Conservation (phyloP, 140 eudicot species). For the Anethum foeniculum region DNA sequence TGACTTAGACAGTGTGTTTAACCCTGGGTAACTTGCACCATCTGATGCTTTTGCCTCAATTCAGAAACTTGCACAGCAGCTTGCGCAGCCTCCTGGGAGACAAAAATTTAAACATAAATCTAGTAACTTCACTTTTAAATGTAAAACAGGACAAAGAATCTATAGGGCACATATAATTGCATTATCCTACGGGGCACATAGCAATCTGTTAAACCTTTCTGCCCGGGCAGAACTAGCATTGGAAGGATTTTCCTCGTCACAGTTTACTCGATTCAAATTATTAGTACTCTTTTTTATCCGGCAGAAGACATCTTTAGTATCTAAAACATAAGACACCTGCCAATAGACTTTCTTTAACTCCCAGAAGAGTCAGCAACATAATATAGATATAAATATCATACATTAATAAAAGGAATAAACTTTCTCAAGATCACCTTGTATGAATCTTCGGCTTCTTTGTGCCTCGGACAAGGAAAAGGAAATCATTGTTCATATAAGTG, state of each 20-base stretch:
- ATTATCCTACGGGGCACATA: slow-evolving; percentile 28
- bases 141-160: neutral
- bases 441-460: slow-evolving; percentile 48
- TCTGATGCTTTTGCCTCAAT: too few species aligned
- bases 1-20: too few species aligned
- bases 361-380: neutral
- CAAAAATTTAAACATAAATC: too few species aligned
- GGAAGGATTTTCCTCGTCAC: slow-evolving; percentile 28
- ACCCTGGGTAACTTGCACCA: too few species aligned
- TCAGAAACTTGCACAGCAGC: too few species aligned
- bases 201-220: slow-evolving; percentile 35
- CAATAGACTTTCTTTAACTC: slow-evolving; percentile 5
- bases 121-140: too few species aligned
- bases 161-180: neutral
- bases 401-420: neutral
- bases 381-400: neutral
- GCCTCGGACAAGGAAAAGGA: slow-evolving; percentile 47
- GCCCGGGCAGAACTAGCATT: slow-evolving; percentile 27
- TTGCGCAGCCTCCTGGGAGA: too few species aligned
- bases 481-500: slow-evolving; percentile 29
- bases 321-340: slow-evolving; percentile 74
- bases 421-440: slow-evolving; percentile 41
- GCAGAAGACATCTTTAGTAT: slow-evolving; percentile 70
- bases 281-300: slow-evolving; percentile 28
- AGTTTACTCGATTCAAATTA: slow-evolving; percentile 17